Conservation (phyloP, 169 alveolate genomes). For the Plasmodium vinckei region DNA sequence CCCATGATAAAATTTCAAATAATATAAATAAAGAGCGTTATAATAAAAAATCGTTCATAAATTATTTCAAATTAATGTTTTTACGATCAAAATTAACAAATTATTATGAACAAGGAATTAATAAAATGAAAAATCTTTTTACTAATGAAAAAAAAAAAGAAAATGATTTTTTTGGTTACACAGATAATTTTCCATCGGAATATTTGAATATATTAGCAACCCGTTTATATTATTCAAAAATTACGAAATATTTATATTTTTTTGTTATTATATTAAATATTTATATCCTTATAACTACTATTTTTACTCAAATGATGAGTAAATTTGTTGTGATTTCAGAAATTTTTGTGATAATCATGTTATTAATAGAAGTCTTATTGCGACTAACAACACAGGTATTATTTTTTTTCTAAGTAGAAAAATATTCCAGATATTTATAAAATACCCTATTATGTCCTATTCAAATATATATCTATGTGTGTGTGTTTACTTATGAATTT, state of each 20-base stretch:
- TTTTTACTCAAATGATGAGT: constrained; percentile 20
- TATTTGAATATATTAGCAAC: constrained; percentile 42
- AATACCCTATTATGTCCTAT: not conserved
- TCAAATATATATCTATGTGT: not conserved
- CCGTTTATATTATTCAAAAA: constrained; percentile 62
- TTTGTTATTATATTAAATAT: constrained; percentile 43
- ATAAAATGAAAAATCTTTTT: constrained; percentile 12
- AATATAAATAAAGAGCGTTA: not conserved
- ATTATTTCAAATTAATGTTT: not conserved
- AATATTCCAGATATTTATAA: not conserved
- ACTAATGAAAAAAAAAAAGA: constrained; percentile 8
- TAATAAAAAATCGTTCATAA: not conserved
- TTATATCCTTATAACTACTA: constrained; percentile 17
- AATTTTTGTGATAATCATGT: constrained; percentile 58
- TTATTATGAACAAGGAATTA: not conserved
- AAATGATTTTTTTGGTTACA: constrained; percentile 11
- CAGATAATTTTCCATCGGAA: constrained; percentile 12
- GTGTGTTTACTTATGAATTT: not conserved
- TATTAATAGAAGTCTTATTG: constrained; percentile 28
- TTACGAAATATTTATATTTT: constrained; percentile 30
- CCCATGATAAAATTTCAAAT: too few species aligned
- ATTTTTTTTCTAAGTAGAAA: too few species aligned
- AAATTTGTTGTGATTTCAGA: constrained; percentile 41
- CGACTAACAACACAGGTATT: constrained; percentile 57
- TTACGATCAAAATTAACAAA: not conserved